Evolutionary conservation across 805 yeast genomes (phyloP), one percentile per base, ranked within the genome.

Genomic region (Ogataea chonburiensis): DNA sequence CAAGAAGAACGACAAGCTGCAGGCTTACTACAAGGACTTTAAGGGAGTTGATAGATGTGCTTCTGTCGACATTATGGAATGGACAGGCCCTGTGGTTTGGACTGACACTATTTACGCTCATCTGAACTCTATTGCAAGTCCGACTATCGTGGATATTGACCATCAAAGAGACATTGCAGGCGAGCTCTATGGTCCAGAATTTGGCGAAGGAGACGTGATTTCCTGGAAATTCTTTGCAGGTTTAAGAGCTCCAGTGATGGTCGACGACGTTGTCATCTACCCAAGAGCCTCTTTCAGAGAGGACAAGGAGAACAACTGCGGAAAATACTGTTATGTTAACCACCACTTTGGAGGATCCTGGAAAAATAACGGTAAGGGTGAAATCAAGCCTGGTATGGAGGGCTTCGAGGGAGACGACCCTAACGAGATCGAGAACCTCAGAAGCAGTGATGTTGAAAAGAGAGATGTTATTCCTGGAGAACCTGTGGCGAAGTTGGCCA

Each of bases 51-150:
- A 61, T 43, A 53, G 56, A 43, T 61, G 66, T 40, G 50, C 55
- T 13, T 56, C 63, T 2, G 54, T 65, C 40, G 81, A 75, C 46
- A 76, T 81, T 37, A 75, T 78, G 67, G 73, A 69, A 50, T 81
- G 87, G 87, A 81, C 93, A 0, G 94, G 94, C 8, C 77, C 84
- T 29, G 93, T 86, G 26, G 63, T 78, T 17, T 84, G 87, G 80
- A 79, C 94, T 1, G 91, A 83, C 55, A 77, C 79, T 8, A 71
- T 82, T 9, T 71, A 82, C 58, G 71, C 73, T 7, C 84, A 82
- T 55, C 67, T 82, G 55, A 81, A 81, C 54, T 54, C 60, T 16
- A 44, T 58, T 28, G 47, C 42, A 33, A 55, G 58, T 25, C 63
- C 63, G 37, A 58, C 62, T 2, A 49, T 58, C 34, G 60, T 58